These are phyloP conservation scores for Coemansia sp. DNA, from an alignment of 192 early-diverging fungal genomes.

Conservation along the genomic window DNA sequence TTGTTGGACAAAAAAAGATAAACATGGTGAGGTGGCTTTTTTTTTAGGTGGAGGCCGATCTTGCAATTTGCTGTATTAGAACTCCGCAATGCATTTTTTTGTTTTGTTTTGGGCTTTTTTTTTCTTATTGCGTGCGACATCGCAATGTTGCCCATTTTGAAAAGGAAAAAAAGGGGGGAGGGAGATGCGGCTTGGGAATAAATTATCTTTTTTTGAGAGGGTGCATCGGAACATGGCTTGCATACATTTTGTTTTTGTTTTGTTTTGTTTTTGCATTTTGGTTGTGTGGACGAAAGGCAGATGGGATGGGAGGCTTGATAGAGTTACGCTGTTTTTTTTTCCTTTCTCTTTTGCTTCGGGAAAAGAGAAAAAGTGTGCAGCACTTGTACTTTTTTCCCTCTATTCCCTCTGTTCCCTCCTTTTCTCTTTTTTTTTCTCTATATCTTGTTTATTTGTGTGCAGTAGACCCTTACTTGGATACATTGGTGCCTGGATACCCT, in stretches of 20 bases:
- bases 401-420: background rate
- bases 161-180: background rate
- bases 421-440: background rate
- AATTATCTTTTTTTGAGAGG: conserved; percentile 1
- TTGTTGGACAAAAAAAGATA: background rate
- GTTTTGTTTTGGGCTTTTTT: background rate
- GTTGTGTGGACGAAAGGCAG: background rate
- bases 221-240: conserved; percentile 20
- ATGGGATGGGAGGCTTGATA: no score
- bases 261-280: background rate
- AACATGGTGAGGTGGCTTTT: background rate
- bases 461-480: conserved; percentile 5
- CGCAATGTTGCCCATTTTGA: conserved; percentile 13
- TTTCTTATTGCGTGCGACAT: conserved; percentile 18
- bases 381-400: background rate
- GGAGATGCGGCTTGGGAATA: background rate
- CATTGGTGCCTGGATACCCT: background rate
- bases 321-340: no score
- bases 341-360: background rate
- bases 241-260: conserved; percentile 25
- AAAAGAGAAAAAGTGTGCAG: background rate
- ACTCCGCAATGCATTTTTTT: background rate
- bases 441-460: background rate
- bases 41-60: conserved; percentile 5
- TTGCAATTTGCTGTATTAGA: background rate